Base-by-base conservation (phyloP, 441 rosid species). In the Jatropha multifida region DNA sequence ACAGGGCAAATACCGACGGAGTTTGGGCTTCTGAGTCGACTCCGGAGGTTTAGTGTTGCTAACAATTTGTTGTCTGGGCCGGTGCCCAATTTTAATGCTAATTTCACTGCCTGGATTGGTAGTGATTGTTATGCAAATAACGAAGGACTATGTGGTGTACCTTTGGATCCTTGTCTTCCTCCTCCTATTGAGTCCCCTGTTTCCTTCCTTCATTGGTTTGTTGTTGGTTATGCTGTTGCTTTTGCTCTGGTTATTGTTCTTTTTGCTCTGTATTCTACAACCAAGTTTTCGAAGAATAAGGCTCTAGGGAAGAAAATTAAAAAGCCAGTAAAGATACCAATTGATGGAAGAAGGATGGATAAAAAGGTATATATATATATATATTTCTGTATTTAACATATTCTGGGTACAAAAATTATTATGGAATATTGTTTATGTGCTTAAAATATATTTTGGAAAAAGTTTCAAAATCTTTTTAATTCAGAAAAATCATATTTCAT, bases 31-130 rank as follows among this genome's bases (percentile, higher is more conserved):
- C 73, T 48, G 14, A 7, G 10, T 10, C 79, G 85, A 9, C 61
- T 87, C 69, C 52, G 32, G 40, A 27, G 1, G 0, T 83, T 87
- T 52, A 81, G 79, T 23, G 90, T 85, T 65, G 62, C 86, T 2
- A 74, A 81, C 76, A 87, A 85, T 76, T 61, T 59, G 23, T 77
- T 87, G 66, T 10, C 71, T 5, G 88, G 88, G 17, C 83, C 79
- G 5, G 77, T 87, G 14, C 88, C 88, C 0, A 18, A 6, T 23
- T 69, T 80, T 60, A 10, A 79, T 49, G 2, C 32, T 32, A 10
- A 5, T 37, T 18, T 1, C 10, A 37, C 14, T 23, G 18, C 71
- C 18, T 0, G 46, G 11, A n/a, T 17, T 52, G 73, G 52, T 5
- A 78, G 72, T 49, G 32, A 32, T 32, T 0, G 32, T 32, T 70